Evolutionary conservation across 208 protist species (phyloP), one percentile per base, ranked within the genome.

Genomic region (Novymonas esmeraldas): DNA sequence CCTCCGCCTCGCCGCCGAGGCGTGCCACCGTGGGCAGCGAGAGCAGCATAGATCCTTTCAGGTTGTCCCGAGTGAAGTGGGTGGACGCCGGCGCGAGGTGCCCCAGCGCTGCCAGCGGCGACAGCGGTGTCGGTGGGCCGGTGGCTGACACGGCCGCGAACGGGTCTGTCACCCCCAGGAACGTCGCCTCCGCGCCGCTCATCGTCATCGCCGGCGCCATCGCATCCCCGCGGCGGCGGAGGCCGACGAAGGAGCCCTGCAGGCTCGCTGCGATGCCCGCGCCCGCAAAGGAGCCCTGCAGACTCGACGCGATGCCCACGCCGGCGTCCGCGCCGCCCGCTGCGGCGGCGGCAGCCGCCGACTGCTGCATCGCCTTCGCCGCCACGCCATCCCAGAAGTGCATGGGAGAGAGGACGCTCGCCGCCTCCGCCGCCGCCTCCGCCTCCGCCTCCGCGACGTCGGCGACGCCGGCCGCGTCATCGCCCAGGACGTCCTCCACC

Each of bases 21-120:
- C 69, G 51, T 3, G 64, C 70, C 6, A 55, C 70, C n/a, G 55
- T 38, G 18, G 76, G 76, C 18, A 54, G n/a, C 28, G 63, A 63
- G 41, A 76, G 36, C 45, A 81, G 60, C 60, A 81, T 81, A n/a
- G 76, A 81, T 16, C 70, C 65, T 34, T 68, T 70, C 20, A 81
- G 45, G 20, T 56, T 64, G 9, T 70, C 64, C 24, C 7, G 34
- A 6, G 36, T 45, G 28, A 71, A 71, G 16, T 33, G 18, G 3
- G 70, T 5, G n/a, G 5, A 39, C 6, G 41, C 20, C 14, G 41
- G 13, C 39, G 28, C 42, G 46, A 50, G 38, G n/a, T 57, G 41
- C 61, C 65, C 70, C 20, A 70, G 6, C 2, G 46, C 55, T 7
- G 44, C 62, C 31, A 36, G 42, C 9, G 28, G n/a, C 1, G 61